Evolutionary conservation across 140 eudicot genomes (phyloP).

Genomic region (Anethum foeniculum): DNA sequence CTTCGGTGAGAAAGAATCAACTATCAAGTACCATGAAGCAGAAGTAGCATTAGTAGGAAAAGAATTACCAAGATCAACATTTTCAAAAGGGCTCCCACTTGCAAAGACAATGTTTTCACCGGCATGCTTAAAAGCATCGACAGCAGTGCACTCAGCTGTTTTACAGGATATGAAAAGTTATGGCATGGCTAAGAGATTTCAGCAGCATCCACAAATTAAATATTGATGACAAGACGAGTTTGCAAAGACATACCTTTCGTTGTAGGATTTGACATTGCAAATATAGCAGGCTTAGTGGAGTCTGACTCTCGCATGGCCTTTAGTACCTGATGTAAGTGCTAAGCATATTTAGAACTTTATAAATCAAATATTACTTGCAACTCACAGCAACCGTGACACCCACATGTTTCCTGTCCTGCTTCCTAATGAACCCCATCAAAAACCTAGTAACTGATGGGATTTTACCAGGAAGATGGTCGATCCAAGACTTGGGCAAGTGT

Average conservation of each 20-base stretch:
- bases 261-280: conserved; percentile 99
- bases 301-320: conserved; percentile 88
- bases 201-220: neutral
- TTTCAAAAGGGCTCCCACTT: conserved; percentile 94
- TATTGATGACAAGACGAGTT: neutral
- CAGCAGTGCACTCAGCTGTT: conserved; percentile 97
- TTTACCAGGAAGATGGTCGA: neutral
- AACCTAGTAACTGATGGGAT: neutral
- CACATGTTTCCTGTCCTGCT: neutral
- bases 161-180: conserved; percentile 17
- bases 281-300: conserved; percentile 77
- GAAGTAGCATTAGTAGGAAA: conserved; percentile 2
- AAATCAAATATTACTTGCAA: neutral
- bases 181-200: neutral
- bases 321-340: conserved; percentile 46
- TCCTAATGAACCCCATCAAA: neutral
- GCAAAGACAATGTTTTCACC: conserved; percentile 89
- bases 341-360: conserved; percentile 5
- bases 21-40: neutral
- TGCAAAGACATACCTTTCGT: conserved; percentile 57
- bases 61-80: conserved; percentile 75
- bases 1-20: neutral
- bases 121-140: conserved; percentile 84
- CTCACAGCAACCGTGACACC: neutral
- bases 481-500: neutral